Conservation (phyloP, 306 rosid genomes). For the Arachis hypogaea region DNA sequence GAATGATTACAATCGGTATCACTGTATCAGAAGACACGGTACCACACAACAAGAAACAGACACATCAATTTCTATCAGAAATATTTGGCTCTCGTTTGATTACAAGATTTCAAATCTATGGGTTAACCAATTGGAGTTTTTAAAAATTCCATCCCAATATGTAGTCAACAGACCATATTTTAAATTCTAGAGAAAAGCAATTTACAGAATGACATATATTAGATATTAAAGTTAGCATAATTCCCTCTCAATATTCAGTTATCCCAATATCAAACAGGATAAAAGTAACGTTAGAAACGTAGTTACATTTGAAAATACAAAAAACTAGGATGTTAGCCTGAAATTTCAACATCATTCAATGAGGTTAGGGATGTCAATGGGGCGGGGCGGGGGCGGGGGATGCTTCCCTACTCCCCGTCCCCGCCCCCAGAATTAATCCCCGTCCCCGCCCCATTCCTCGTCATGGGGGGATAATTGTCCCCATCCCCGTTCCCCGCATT, state of each 20-base stretch:
- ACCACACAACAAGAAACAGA: not conserved
- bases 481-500: too few species aligned
- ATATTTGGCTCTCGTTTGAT: not conserved
- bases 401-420: too few species aligned
- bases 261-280: not conserved
- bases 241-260: not conserved
- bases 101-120: constrained; percentile 3
- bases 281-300: constrained; percentile 4
- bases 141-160: not conserved
- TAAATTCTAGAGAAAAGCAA: not conserved
- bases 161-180: constrained; percentile 3
- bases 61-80: not conserved
- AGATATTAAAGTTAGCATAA: not conserved
- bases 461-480: too few species aligned
- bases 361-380: too few species aligned
- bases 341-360: not conserved
- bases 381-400: too few species aligned
- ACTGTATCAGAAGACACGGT: too few species aligned
- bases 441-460: too few species aligned
- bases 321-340: not conserved
- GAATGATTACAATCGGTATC: not conserved
- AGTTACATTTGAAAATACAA: not conserved
- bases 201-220: not conserved
- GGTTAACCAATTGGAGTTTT: not conserved
- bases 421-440: too few species aligned